Conservation (phyloP, 176 grass and related monocot species). For the Urochloa ruziziensis region DNA sequence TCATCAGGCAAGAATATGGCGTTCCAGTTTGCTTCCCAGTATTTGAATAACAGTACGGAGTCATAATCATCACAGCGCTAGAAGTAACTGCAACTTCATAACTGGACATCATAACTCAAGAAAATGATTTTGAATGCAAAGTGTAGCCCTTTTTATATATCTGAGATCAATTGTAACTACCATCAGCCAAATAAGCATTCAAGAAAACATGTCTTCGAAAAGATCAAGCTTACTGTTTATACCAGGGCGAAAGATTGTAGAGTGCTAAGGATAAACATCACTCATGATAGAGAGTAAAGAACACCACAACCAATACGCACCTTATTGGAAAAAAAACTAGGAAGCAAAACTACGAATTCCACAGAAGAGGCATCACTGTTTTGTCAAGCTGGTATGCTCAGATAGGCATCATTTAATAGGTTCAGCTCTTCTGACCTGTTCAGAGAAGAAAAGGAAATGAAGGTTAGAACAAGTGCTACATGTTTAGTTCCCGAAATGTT, state of each 20-base stretch:
- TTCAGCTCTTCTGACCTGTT: slow-evolving; percentile 53
- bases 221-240: slow-evolving; percentile 5
- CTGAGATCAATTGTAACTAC: not conserved
- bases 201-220: not conserved
- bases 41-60: not conserved
- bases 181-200: not conserved
- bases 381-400: slow-evolving; percentile 28
- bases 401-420: not conserved
- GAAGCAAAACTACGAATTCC: slow-evolving; percentile 30
- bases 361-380: slow-evolving; percentile 19
- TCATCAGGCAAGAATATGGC: not conserved
- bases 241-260: not conserved
- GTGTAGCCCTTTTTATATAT: not conserved
- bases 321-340: slow-evolving; percentile 47
- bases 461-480: slow-evolving; percentile 25
- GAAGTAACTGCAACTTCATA: not conserved
- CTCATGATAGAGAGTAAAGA: slow-evolving; percentile 12
- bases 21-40: not conserved
- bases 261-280: slow-evolving; percentile 15
- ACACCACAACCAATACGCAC: slow-evolving; percentile 35
- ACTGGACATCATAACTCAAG: not conserved
- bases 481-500: no score
- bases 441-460: not conserved
- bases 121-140: not conserved
- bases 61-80: not conserved